Evolutionary conservation across 1,139 yeast genomes (phyloP).

Genomic region (Kluyveromyces sp.): DNA sequence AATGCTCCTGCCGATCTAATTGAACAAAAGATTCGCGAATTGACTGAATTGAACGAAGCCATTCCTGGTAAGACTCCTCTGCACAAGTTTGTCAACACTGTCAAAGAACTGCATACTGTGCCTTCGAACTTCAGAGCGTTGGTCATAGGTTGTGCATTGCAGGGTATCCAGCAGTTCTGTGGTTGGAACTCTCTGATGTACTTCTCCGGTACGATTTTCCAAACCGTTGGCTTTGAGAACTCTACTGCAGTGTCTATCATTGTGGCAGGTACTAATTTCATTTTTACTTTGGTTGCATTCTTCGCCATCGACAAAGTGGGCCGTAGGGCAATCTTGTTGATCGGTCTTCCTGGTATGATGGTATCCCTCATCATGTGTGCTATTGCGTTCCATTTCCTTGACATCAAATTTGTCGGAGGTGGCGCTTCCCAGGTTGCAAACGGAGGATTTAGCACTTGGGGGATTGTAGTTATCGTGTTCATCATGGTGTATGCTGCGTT

Average conservation of each 20-base stretch:
- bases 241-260: constrained; percentile 91
- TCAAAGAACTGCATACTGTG: constrained; percentile 60
- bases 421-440: constrained; percentile 38
- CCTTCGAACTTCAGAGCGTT: constrained; percentile 86
- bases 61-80: constrained; percentile 54
- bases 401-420: constrained; percentile 47
- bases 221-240: constrained; percentile 77
- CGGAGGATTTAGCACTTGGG: constrained; percentile 69
- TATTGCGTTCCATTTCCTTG: constrained; percentile 79
- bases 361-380: constrained; percentile 71
- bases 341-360: constrained; percentile 77
- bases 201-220: constrained; percentile 83
- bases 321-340: constrained; percentile 67
- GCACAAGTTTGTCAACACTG: constrained; percentile 51
- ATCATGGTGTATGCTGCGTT: constrained; percentile 85
- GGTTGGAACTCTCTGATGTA: constrained; percentile 95
- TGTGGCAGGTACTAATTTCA: constrained; percentile 86
- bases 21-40: constrained; percentile 52
- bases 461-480: constrained; percentile 72
- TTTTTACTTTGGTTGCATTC: constrained; percentile 76
- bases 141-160: constrained; percentile 82
- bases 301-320: constrained; percentile 80
- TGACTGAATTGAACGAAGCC: constrained; percentile 50
- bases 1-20: constrained; percentile 52
- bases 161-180: constrained; percentile 91